These are phyloP conservation scores for sweet orange (Citrus sinensis) DNA, from an alignment of 345 rosid species.

Conservation along the genomic window DNA sequence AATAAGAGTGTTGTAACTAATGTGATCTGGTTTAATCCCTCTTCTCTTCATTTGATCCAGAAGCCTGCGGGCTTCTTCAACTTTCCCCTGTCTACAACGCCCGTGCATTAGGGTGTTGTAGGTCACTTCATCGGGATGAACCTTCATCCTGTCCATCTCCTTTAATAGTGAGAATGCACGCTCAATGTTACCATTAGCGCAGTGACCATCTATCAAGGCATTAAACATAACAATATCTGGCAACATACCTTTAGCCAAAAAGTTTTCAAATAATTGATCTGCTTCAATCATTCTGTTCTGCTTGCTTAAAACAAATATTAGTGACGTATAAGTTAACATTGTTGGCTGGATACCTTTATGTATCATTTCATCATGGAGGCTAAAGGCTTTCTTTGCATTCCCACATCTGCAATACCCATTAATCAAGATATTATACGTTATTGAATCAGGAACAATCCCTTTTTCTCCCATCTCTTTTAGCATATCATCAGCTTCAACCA, in stretches of 20 bases:
- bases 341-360: constrained; percentile 63
- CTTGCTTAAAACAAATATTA: constrained; percentile 64
- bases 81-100: constrained; percentile 70
- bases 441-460: constrained; percentile 56
- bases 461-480: constrained; percentile 60
- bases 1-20: constrained; percentile 83
- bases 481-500: constrained; percentile 58
- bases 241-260: constrained; percentile 31
- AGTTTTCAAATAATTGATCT: constrained; percentile 65
- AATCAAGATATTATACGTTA: constrained; percentile 78
- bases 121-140: constrained; percentile 87
- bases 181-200: constrained; percentile 60
- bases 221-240: constrained; percentile 81
- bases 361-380: constrained; percentile 64
- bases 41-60: constrained; percentile 76
- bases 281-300: constrained; percentile 68
- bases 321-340: constrained; percentile 66
- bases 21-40: constrained; percentile 77
- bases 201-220: constrained; percentile 77
- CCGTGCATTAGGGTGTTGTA: constrained; percentile 89
- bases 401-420: constrained; percentile 81
- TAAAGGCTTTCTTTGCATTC: constrained; percentile 66
- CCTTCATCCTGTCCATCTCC: constrained; percentile 65
- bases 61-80: constrained; percentile 82
- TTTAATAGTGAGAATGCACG: constrained; percentile 60